phyloP scores from a whole-genome alignment of 2,329 filamentous ascomycete species.

The Thelonectria blattea region DNA sequence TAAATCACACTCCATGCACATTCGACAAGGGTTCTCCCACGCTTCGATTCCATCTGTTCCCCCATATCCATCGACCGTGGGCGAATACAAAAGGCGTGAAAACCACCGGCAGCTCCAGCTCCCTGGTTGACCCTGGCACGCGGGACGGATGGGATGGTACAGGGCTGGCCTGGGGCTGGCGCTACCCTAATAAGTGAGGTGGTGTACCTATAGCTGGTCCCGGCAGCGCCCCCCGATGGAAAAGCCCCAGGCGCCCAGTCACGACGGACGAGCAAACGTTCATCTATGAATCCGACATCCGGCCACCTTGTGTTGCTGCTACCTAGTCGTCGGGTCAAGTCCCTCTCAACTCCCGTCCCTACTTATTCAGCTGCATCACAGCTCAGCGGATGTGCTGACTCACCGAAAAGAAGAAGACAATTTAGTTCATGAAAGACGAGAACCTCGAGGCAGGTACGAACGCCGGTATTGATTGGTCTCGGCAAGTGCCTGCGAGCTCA shows the following conservation, averaged over 20 bases:
- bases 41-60: background rate
- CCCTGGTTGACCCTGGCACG: conserved; percentile 13
- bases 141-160: conserved; percentile 11
- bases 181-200: background rate
- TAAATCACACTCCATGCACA: background rate
- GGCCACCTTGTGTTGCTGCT: background rate
- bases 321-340: background rate
- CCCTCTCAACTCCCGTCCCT: no score
- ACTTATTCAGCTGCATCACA: background rate
- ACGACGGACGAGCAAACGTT: background rate
- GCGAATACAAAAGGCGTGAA: background rate
- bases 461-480: no score
- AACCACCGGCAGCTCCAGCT: conserved; percentile 8
- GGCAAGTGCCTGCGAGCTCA: no score
- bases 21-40: conserved; percentile 7
- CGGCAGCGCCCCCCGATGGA: conserved; percentile 1
- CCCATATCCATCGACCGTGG: background rate
- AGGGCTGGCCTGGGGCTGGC: conserved; percentile 18
- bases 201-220: conserved; percentile 5
- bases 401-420: background rate
- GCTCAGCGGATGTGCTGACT: background rate
- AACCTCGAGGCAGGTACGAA: background rate
- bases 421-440: background rate
- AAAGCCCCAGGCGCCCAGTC: background rate
- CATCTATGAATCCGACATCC: background rate